Conservation (phyloP, 306 rosid genomes). For the Betula pendula region DNA sequence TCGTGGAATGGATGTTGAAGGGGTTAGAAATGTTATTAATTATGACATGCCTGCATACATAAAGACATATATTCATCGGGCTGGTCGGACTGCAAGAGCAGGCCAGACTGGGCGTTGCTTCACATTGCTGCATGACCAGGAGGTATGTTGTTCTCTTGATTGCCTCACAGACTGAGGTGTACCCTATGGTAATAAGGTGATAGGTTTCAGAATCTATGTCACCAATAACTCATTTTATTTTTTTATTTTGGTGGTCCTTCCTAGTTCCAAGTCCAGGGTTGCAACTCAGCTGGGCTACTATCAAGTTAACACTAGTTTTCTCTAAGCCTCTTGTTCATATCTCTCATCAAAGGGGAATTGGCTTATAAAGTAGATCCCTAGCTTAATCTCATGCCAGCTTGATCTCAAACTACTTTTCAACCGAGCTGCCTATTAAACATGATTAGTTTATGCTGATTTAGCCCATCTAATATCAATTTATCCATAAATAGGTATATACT, state of each 20-base stretch:
- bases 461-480: not conserved
- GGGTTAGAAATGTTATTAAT: conserved; percentile 78
- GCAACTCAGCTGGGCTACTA: not conserved
- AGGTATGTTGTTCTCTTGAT: conserved; percentile 53
- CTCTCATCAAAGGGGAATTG: not conserved
- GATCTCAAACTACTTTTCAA: conserved; percentile 2
- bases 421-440: not conserved
- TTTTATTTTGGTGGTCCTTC: not conserved
- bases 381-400: not conserved
- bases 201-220: not conserved
- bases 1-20: conserved; percentile 97
- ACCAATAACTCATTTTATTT: not conserved
- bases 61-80: conserved; percentile 90
- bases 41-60: conserved; percentile 77
- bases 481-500: conserved; percentile 4
- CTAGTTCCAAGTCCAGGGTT: not conserved
- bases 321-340: conserved; percentile 15
- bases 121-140: conserved; percentile 68
- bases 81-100: conserved; percentile 96
- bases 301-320: not conserved
- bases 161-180: not conserved
- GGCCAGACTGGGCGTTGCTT: conserved; percentile 84
- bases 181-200: not conserved
- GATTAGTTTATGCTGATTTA: conserved; percentile 6
- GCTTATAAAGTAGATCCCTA: conserved; percentile 1